Conservation (phyloP, 2,329 filamentous ascomycete species). For the Xylariaceae sp. region DNA sequence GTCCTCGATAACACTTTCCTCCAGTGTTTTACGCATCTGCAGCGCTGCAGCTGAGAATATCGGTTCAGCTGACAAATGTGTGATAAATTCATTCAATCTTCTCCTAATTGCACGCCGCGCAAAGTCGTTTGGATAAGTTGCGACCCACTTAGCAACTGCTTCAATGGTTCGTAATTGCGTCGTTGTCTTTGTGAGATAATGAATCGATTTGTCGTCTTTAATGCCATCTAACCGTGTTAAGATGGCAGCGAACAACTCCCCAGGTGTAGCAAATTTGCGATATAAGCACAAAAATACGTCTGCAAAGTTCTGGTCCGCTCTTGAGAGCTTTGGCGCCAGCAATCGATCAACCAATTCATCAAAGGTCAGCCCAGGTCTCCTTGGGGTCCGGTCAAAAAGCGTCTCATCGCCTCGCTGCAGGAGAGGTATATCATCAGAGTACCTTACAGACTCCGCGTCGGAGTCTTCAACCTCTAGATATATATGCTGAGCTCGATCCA, state of each 20-base stretch:
- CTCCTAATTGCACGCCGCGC: constrained; percentile 76
- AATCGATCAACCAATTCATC: constrained; percentile 87
- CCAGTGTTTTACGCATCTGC: constrained; percentile 82
- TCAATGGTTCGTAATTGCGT: constrained; percentile 84
- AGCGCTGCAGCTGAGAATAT: constrained; percentile 85
- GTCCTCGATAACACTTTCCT: constrained; percentile 76
- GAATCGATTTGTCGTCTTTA: constrained; percentile 69
- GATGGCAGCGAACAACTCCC: constrained; percentile 78
- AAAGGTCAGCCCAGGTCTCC: constrained; percentile 61
- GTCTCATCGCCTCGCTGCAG: constrained; percentile 71
- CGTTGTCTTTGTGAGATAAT: constrained; percentile 78
- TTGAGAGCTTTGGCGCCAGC: constrained; percentile 80
- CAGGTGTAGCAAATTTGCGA: constrained; percentile 88
- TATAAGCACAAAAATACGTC: constrained; percentile 92
- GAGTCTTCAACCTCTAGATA: constrained; percentile 75
- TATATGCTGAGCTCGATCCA: constrained; percentile 52
- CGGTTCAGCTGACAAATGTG: constrained; percentile 74
- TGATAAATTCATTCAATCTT: constrained; percentile 77
- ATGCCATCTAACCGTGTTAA: constrained; percentile 76
- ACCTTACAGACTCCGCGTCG: constrained; percentile 68
- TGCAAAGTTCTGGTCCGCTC: constrained; percentile 86
- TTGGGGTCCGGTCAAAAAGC: constrained; percentile 60
- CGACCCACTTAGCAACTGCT: constrained; percentile 87
- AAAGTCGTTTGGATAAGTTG: constrained; percentile 91
- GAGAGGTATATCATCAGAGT: constrained; percentile 72